A percentile compares a stretch with the other conserved stretches of the same genome.
phyloP scores from a whole-genome alignment of 805 yeast genomes.

The Starmerella bombi region DNA sequence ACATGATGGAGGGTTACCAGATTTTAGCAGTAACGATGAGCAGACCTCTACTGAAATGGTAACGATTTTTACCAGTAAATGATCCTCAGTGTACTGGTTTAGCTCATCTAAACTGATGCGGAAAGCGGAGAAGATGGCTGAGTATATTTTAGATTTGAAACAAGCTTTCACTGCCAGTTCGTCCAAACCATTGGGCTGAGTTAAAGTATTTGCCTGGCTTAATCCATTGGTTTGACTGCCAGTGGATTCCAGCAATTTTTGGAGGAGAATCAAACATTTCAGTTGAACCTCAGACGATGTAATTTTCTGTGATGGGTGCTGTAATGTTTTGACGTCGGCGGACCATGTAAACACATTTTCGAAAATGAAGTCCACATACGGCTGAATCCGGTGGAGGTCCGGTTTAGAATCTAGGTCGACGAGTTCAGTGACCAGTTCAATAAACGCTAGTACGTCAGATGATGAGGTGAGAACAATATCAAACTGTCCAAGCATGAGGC shows the following conservation, averaged over 20 bases:
- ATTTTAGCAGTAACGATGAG: constrained; percentile 20
- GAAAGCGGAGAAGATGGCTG: constrained; percentile 42
- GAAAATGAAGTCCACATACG: constrained; percentile 58
- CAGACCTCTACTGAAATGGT: constrained; percentile 35
- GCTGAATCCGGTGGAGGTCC: not conserved
- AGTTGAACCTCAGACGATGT: constrained; percentile 34
- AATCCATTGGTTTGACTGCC: not conserved
- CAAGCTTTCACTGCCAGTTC: constrained; percentile 37
- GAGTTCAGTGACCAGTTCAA: constrained; percentile 30
- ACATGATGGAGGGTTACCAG: constrained; percentile 23
- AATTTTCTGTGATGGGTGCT: constrained; percentile 21
- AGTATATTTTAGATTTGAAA: constrained; percentile 46
- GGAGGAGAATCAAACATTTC: constrained; percentile 39
- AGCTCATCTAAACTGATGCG: constrained; percentile 48
- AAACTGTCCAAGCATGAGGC: constrained; percentile 25
- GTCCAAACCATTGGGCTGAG: too few species aligned
- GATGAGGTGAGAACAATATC: constrained; percentile 37
- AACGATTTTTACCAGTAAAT: constrained; percentile 31
- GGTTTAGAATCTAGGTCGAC: not conserved
- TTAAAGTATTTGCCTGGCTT: not conserved
- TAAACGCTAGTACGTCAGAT: constrained; percentile 49
- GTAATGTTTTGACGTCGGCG: not conserved
- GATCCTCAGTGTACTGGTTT: constrained; percentile 28
- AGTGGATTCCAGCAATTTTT: constrained; percentile 28
- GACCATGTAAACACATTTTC: constrained; percentile 47